Conservation (phyloP, 2,329 filamentous ascomycete species). For the Fusarium sp. region DNA sequence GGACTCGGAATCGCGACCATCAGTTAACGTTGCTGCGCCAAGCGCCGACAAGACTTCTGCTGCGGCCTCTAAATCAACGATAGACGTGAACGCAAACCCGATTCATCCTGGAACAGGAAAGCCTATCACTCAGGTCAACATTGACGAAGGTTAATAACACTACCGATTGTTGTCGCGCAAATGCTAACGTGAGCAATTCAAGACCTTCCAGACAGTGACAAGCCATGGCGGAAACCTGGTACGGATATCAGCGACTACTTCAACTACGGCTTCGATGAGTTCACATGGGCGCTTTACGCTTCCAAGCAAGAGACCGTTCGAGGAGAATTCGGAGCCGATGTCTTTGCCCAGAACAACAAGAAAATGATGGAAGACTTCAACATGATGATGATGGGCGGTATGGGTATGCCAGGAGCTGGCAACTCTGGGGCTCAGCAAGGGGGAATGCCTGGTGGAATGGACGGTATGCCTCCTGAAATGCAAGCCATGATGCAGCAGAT, state of each 20-base stretch:
- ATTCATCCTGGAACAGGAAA: constrained; percentile 82
- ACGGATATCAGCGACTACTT: constrained; percentile 97
- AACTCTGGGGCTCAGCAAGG: constrained; percentile 46
- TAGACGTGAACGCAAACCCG: constrained; percentile 86
- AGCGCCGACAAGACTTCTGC: constrained; percentile 66
- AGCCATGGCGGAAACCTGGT: constrained; percentile 94
- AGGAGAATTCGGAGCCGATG: constrained; percentile 76
- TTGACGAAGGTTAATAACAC: constrained; percentile 67
- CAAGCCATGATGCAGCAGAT: constrained; percentile 76
- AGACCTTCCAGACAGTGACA: constrained; percentile 82
- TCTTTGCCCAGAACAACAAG: constrained; percentile 72
- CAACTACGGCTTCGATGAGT: constrained; percentile 99
- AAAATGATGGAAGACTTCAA: constrained; percentile 81
- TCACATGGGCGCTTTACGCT: constrained; percentile 95
- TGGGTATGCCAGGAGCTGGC: constrained; percentile 52
- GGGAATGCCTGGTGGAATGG: constrained; percentile 63
- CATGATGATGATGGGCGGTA: constrained; percentile 72
- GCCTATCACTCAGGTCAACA: constrained; percentile 78
- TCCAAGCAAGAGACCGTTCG: constrained; percentile 85
- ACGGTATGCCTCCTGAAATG: constrained; percentile 73
- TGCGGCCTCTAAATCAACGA: constrained; percentile 79
- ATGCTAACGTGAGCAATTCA: constrained; percentile 11
- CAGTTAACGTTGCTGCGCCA: constrained; percentile 47
- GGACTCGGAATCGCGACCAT: constrained; percentile 52
- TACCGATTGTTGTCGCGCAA: background rate